Base-by-base conservation (phyloP, 805 yeast genomes). In the Kurtzmaniella cleridarum region DNA sequence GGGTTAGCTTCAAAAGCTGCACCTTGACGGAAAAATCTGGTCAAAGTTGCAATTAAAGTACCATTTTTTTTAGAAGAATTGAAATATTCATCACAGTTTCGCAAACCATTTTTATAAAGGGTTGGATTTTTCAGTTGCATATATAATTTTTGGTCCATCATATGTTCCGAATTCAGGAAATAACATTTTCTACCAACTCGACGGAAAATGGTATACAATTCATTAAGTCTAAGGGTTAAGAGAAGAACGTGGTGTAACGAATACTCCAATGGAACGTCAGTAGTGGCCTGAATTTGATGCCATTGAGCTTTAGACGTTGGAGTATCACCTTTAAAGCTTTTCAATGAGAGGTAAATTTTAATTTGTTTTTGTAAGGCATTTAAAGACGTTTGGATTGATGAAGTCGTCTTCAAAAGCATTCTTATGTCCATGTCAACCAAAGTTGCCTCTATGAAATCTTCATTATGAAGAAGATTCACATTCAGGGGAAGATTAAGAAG, bases 21-120 rank as follows among this genome's bases (percentile, higher is more conserved):
- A 34, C 66, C 66, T 44, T 64, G 64, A 36, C 78, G 54, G 2
- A 76, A 56, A 33, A 73, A 63, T 39, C 72, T 63, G 0, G 76
- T 62, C 17, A 76, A 61, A 7, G 66, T 63, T 3, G 80, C 75
- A 36, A 75, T 58, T 18, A 77, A 50, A 9, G 71, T 59, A 20
- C 73, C 75, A 46, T 74, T 76, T 42, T 72, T 75, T 42, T 64
- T 75, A 12, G 71, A 55, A n/a, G 63, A 59, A 42, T 66, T 66
- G 54, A 70, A 63, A 26, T 55, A 44, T 11, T 66, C 73, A 17
- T 68, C 69, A 32, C 58, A 48, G 7, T 51, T 51, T 13, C 39
- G 48, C 10, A 42, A 15, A 8, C 20, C 35, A 7, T 12, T 23
- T 29, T 53, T 59, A 47, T 66, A 71, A 24, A 62, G 61, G 23